These are phyloP conservation scores for Pythium phragmitis DNA, from an alignment of 352 stramenopile genomes.

Conservation along the genomic window DNA sequence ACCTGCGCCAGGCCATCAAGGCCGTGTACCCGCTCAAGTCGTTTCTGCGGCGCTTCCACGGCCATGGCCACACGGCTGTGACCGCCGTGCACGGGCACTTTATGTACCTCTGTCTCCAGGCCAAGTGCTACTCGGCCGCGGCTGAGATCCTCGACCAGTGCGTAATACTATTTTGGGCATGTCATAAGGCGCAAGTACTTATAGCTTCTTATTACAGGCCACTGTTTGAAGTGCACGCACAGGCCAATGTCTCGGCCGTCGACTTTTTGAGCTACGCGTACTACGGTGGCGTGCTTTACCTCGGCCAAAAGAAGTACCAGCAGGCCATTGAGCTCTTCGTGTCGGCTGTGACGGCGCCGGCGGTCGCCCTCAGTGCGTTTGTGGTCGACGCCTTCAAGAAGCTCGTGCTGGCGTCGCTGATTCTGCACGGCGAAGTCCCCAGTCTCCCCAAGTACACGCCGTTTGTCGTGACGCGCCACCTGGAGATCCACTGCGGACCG, in stretches of 20 bases:
- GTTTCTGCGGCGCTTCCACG: conserved; percentile 62
- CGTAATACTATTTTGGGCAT: conserved; percentile 13
- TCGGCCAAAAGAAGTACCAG: conserved; percentile 76
- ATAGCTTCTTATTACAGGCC: conserved; percentile 30
- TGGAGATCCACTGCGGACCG: conserved; percentile 61
- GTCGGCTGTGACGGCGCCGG: conserved; percentile 70
- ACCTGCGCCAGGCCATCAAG: conserved; percentile 57
- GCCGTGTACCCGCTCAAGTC: conserved; percentile 67
- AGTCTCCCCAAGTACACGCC: conserved; percentile 79
- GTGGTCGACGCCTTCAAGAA: conserved; percentile 87
- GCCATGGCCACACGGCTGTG: conserved; percentile 51
- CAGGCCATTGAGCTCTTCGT: conserved; percentile 75
- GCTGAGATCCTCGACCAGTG: conserved; percentile 70
- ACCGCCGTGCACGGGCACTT: conserved; percentile 71
- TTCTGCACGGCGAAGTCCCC: conserved; percentile 48
- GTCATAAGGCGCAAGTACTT: background rate
- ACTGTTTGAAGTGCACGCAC: conserved; percentile 68
- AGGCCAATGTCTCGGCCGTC: conserved; percentile 45
- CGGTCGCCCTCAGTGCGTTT: conserved; percentile 70
- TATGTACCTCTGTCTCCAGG: conserved; percentile 77
- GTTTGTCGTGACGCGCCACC: conserved; percentile 68
- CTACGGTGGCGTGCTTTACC: conserved; percentile 73
- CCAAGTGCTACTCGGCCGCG: conserved; percentile 78
- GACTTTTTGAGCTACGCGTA: conserved; percentile 85
- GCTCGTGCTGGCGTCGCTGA: conserved; percentile 63